Evolutionary conservation across 257 asterid genomes (phyloP), one percentile per base, ranked within the genome.

Genomic region (Cruciata laevipes): DNA sequence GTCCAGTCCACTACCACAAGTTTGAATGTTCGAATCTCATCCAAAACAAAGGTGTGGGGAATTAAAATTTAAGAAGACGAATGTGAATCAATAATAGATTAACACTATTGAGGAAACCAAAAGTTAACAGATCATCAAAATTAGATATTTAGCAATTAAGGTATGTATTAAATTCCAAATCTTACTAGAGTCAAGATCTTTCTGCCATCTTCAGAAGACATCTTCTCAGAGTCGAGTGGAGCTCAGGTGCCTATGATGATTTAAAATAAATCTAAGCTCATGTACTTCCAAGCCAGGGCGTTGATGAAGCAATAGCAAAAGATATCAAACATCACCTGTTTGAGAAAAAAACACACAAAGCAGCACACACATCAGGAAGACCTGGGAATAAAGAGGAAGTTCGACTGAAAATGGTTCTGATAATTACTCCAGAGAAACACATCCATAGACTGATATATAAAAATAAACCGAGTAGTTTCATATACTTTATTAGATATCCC

Each of bases 131-230:
- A 47, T 35, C 16, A 47, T 38, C 30, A 44, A 38, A 47, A 62
- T 27, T 49, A 49, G 25, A 55, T 55, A 35, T 63, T 25, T n/a
- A 67, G 66, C 4, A 18, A 44, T 14, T 25, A n/a, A 61, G 63
- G 30, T 27, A 47, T 25, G 52, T 20, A 8, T 49, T 16, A 42
- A 67, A 32, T 67, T 66, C 52, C 51, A 68, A 59, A 75, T 40
- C 89, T 78, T 76, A 88, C 96, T 83, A 79, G 58, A 56, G 70
- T 70, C 23, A 84, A 75, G 62, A 78, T 73, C 73, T 80, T 85
- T 65, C 82, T 78, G 61, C 74, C 80, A 71, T 83, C 91, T 77
- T 78, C 84, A 24, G 72, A 70, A 55, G 91, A 83, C 91, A 87
- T 83, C 40, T 80, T 72, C 32, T 21, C 11, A 59, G 78, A 21